Percentiles rank a stretch among this genome's conserved stretches.
Conservation (phyloP, 164 flowering plant species). For the Aristolochia fimbriata region DNA sequence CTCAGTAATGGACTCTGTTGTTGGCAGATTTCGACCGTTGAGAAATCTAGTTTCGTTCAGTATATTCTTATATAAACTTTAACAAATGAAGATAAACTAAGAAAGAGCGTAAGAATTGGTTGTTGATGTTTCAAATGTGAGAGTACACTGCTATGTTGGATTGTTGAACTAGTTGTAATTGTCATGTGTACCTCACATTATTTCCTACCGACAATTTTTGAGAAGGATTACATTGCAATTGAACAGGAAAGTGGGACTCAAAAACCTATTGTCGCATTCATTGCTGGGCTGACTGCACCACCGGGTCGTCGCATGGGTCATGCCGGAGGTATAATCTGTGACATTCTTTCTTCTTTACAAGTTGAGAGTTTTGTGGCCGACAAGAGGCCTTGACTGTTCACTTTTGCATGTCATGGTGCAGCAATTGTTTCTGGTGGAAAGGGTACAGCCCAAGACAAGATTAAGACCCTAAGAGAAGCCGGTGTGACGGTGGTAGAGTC, state of each 20-base stretch:
- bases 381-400: not conserved
- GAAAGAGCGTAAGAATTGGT: no score
- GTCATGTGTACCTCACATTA: no score
- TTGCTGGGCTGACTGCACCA: constrained; percentile 98
- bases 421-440: constrained; percentile 99
- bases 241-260: constrained; percentile 91
- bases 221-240: not conserved
- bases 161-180: not conserved
- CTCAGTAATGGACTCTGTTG: no score
- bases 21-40: no score
- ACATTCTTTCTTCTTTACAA: not conserved
- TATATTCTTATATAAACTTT: no score
- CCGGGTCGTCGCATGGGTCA: constrained; percentile 99
- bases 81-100: no score
- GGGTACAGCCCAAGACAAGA: constrained; percentile 98
- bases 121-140: no score
- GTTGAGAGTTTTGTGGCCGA: not conserved
- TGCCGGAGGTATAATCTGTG: constrained; percentile 74
- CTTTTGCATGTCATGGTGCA: constrained; percentile 21
- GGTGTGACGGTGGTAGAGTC: constrained; percentile 96
- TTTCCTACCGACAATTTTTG: no score
- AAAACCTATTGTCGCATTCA: constrained; percentile 92
- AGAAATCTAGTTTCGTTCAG: no score
- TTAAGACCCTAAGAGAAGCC: constrained; percentile 77
- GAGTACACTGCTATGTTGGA: no score